Base-by-base conservation (phyloP, 1,284 basidiomycete species). In the Ganoderma boninense region DNA sequence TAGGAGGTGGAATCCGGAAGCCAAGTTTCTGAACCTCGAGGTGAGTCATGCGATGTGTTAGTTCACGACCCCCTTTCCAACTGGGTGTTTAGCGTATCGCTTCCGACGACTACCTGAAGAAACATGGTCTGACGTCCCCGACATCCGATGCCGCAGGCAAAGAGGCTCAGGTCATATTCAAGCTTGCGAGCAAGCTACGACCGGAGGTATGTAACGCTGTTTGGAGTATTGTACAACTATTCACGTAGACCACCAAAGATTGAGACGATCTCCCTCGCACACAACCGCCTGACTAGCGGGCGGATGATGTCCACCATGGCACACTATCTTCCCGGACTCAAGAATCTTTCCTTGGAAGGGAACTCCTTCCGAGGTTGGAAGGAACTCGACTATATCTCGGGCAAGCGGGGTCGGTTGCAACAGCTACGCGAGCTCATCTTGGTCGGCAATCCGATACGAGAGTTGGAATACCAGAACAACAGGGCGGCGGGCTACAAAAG, bases 81-180 rank as follows among this genome's bases (percentile, higher is more conserved):
- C 43, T 29, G 65, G 62, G 35, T 54, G 6, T 29, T 56, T 71
- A 88, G 85, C 80, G 82, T 65, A 87, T 97, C 86, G 82, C 87
- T 62, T 89, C 92, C 42, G 95, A 97, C 78, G 88, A 91, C 54
- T 82, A 91, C 60, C 82, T 97, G 69, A 88, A 86, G 78, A 90
- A 89, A 77, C 82, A 92, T 75, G 86, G 88, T 57, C 82, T 97
- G 60, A 78, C 84, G 35, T 85, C 92, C 2, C 93, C 94, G 11
- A 93, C 85, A 38, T 87, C 89, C 29, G 85, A 85, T 1, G 86
- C 90, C 44, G 84, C 87, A 18, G 79, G 82, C 46, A 89, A 88
- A 73, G 92, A 95, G 75, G 89, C 91, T 1, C 89, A 92, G 8
- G 95, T 95, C 32, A 89, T 97, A 49, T 95, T 95, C 84, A 97